Conservation (phyloP, 2,329 filamentous ascomycete genomes). For the Microcyclospora tardicrescens region DNA sequence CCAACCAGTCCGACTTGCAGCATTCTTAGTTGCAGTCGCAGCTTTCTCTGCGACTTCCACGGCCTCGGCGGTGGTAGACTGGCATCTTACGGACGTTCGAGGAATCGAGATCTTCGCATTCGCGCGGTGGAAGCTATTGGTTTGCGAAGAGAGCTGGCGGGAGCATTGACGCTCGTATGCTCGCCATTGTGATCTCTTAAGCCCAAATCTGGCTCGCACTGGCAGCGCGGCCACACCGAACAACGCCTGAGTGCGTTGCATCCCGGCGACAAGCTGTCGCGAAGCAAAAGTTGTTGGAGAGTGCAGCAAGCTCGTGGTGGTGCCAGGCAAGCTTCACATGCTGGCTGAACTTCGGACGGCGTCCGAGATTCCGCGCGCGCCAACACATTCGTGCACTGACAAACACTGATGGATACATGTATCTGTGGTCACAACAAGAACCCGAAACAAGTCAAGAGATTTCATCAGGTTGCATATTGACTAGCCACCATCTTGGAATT, state of each 20-base stretch:
- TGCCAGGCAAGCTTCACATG: too few relatives aligned
- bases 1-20: not conserved
- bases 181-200: constrained; percentile 13
- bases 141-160: constrained; percentile 10
- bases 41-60: not conserved
- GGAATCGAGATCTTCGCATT: constrained; percentile 2
- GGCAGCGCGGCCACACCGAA: constrained; percentile 9
- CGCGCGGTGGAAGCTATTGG: constrained; percentile 4
- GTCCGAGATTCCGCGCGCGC: too few relatives aligned
- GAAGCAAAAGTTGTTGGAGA: too few relatives aligned
- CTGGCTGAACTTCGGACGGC: too few relatives aligned
- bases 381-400: too few relatives aligned
- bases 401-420: too few relatives aligned
- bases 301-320: too few relatives aligned
- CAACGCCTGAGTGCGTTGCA: constrained; percentile 12
- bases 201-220: constrained; percentile 3
- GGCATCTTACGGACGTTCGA: constrained; percentile 5
- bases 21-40: not conserved
- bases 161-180: constrained; percentile 13
- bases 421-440: too few relatives aligned
- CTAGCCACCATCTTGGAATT: too few relatives aligned
- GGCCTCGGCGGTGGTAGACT: constrained; percentile 6
- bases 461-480: too few relatives aligned
- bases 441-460: too few relatives aligned
- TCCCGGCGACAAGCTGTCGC: not conserved